These are phyloP conservation scores for Aspergillus sp. DNA, from an alignment of 2,329 filamentous ascomycete species.

Conservation along the genomic window DNA sequence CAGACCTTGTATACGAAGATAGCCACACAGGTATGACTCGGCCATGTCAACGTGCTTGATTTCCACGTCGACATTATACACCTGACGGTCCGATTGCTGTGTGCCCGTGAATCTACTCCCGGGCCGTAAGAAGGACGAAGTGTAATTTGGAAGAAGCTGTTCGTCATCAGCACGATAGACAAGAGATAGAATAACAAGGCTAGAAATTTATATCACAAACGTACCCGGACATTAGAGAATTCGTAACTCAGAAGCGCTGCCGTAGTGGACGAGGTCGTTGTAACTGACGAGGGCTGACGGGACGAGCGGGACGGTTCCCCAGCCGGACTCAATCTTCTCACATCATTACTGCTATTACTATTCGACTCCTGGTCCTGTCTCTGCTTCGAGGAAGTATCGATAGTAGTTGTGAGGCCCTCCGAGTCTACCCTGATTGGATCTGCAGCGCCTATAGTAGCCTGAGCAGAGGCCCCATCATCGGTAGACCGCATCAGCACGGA, in stretches of 20 bases:
- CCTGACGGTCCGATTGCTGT: conserved; percentile 84
- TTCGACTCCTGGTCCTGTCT: conserved; percentile 2
- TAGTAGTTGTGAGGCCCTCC: conserved; percentile 3
- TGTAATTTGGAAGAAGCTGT: conserved; percentile 66
- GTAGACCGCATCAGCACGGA: conserved; percentile 20
- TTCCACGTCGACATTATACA: conserved; percentile 93
- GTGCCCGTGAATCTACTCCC: conserved; percentile 85
- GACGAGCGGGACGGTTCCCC: conserved; percentile 25
- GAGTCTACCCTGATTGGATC: conserved; percentile 20
- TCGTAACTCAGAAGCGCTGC: conserved; percentile 46
- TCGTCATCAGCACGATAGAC: conserved; percentile 9
- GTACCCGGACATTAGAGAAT: conserved; percentile 49
- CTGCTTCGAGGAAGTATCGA: conserved; percentile 8
- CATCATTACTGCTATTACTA: conserved; percentile 1
- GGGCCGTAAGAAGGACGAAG: conserved; percentile 76
- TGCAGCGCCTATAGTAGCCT: conserved; percentile 1
- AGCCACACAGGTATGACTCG: conserved; percentile 90
- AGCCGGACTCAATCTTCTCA: conserved; percentile 25
- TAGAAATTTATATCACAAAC: conserved; percentile 12
- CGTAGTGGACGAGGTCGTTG: conserved; percentile 22
- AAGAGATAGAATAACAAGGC: conserved; percentile 1
- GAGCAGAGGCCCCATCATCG: conserved; percentile 13
- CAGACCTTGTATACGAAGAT: conserved; percentile 85
- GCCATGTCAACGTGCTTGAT: conserved; percentile 93
- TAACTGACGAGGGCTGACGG: conserved; percentile 21